Evolutionary conservation across 2,329 filamentous ascomycete species (phyloP), one percentile per base, ranked within the genome.

Genomic region (Leptographium lundbergii): DNA sequence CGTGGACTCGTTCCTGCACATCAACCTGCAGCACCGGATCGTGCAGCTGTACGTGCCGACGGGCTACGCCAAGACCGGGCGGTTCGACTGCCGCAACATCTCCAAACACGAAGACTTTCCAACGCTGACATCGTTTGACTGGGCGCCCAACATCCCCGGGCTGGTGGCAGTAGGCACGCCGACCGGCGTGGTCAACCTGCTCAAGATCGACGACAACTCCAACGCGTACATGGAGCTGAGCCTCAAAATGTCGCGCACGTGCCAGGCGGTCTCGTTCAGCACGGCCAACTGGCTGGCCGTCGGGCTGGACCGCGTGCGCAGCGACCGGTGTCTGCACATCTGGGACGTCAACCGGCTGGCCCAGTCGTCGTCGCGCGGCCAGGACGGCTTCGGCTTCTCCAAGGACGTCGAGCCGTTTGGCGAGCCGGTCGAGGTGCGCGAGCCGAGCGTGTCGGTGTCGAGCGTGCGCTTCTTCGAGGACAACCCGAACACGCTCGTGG

Each of bases 401-500:
- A 65, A 72, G 2, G 74, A 77, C 55, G 69, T 74, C 47, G 69
- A 79, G 69, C 65, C 76, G 67, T 71, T 81, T 68, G 70, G 79
- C 67, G 78, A 84, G 70, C 74, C 87, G 62, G 70, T 81, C 67
- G 71, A 83, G 69, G 75, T 81, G 24, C 71, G 85, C 4, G 84
- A 87, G 67, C 78, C 80, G 4, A 84, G 81, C 57, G 86, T 90
- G 50, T 85, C 87, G n/a, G 85, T 94, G 27, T 89, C 87, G 1
- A 91, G 88, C 67, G 84, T 91, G 65, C 85, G 88, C 66, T 95
- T 92, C 74, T 91, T 92, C 61, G 81, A 88, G 60, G 82, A 87
- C 63, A 86, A 85, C 63, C 88, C 89, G 10, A 82, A 89, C 63
- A 87, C 86, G 25, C 74, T 94, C 13, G 82, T 91, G 32, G 85